phyloP scores from a whole-genome alignment of 768 basidiomycete species.

The Phanerochaete sordida region DNA sequence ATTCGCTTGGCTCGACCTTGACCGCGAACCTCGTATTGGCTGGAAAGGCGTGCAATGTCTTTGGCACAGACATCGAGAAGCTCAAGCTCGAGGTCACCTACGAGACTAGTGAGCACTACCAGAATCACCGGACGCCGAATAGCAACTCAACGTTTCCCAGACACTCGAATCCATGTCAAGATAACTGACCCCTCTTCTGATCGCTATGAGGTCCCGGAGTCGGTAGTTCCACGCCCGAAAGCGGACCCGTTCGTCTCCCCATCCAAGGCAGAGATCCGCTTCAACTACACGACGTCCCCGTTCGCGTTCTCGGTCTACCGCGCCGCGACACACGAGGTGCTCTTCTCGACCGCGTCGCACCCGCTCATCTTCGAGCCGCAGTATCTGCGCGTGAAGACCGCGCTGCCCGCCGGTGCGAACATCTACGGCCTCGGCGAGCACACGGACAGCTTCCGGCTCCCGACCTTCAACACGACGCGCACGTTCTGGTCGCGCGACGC shows the following conservation, averaged over 20 bases:
- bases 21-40: constrained; percentile 51
- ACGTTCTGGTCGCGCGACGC: constrained; percentile 68
- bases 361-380: constrained; percentile 74
- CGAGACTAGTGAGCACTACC: constrained; percentile 45
- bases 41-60: constrained; percentile 55
- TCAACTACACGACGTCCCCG: constrained; percentile 56
- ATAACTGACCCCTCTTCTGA: constrained; percentile 46
- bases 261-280: constrained; percentile 42
- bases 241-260: constrained; percentile 26
- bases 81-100: constrained; percentile 53
- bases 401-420: constrained; percentile 56
- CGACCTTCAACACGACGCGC: constrained; percentile 36
- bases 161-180: constrained; percentile 58
- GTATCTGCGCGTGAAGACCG: constrained; percentile 69
- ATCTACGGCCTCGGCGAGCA: constrained; percentile 81
- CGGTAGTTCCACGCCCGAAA: constrained; percentile 54
- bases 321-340: constrained; percentile 42
- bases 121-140: background rate
- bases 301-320: constrained; percentile 61
- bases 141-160: background rate
- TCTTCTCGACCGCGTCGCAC: constrained; percentile 59
- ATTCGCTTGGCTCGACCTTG: constrained; percentile 33
- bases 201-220: constrained; percentile 65
- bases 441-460: constrained; percentile 60
- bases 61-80: constrained; percentile 48